phyloP scores from a whole-genome alignment of 768 basidiomycete species.

The Lactarius hatsudake region DNA sequence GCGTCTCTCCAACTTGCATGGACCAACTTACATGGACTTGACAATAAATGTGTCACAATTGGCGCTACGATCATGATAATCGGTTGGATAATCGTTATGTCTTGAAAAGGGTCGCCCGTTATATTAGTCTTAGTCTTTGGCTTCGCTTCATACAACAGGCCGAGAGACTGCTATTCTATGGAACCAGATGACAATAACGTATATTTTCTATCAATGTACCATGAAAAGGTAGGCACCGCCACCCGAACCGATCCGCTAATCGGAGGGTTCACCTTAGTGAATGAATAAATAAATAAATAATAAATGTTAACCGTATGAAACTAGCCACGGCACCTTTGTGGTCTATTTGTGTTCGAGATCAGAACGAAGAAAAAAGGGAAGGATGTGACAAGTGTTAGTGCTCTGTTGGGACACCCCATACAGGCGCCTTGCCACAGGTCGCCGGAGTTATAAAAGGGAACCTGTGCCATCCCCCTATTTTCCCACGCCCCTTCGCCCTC shows the following conservation, averaged over 20 bases:
- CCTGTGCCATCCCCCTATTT: slow-evolving; percentile 25
- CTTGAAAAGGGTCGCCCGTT: not conserved
- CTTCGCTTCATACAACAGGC: not conserved
- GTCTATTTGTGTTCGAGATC: not conserved
- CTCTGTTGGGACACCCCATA: slow-evolving; percentile 6
- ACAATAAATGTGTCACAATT: not conserved
- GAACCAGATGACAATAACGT: not conserved
- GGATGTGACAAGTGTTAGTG: slow-evolving; percentile 8
- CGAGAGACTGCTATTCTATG: not conserved
- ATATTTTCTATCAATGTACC: not conserved
- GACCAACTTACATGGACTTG: not conserved
- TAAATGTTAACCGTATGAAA: not conserved
- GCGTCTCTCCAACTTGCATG: not conserved
- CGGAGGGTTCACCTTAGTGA: not conserved
- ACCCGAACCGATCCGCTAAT: not conserved
- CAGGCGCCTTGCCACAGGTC: slow-evolving; percentile 24
- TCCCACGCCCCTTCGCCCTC: slow-evolving; percentile 33
- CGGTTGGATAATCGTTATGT: not conserved
- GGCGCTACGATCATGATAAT: not conserved
- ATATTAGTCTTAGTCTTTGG: not conserved
- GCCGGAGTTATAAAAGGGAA: slow-evolving; percentile 28
- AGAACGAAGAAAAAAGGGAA: slow-evolving; percentile 6
- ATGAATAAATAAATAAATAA: not conserved
- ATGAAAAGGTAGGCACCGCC: not conserved
- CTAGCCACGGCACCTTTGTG: not conserved